Percentiles rank a stretch among this genome's conserved stretches.
phyloP scores from a whole-genome alignment of 2,329 filamentous ascomycete species.

The Pseudogymnoascus verrucosus region DNA sequence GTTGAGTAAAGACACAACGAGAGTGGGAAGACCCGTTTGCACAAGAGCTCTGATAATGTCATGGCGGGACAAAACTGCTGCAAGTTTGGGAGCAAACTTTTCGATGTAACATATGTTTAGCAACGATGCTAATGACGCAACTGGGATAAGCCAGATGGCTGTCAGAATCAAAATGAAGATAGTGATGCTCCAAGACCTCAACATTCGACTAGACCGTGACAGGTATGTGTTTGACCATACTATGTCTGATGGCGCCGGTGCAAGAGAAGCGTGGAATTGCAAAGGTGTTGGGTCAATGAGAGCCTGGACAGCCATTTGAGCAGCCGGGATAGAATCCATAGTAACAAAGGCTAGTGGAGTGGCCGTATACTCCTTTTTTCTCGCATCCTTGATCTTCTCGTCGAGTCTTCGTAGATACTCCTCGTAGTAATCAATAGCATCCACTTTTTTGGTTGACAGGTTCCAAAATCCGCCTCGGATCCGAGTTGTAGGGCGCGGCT shows the following conservation, averaged over 20 bases:
- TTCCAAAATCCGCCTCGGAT: conserved; percentile 74
- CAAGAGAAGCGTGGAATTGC: conserved; percentile 73
- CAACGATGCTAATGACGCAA: conserved; percentile 70
- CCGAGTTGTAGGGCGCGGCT: conserved; percentile 56
- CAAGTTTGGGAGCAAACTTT: conserved; percentile 58
- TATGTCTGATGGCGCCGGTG: conserved; percentile 85
- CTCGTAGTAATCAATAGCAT: conserved; percentile 92
- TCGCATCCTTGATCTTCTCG: conserved; percentile 60
- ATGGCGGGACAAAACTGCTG: conserved; percentile 58
- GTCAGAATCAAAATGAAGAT: conserved; percentile 74
- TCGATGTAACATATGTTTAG: conserved; percentile 75
- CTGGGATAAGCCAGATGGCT: conserved; percentile 78
- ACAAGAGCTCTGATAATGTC: conserved; percentile 67
- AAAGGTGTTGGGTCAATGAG: conserved; percentile 85
- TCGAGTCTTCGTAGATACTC: conserved; percentile 75
- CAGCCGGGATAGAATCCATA: conserved; percentile 88
- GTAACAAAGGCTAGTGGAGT: conserved; percentile 90
- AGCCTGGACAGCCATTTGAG: conserved; percentile 93
- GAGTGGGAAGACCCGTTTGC: conserved; percentile 78
- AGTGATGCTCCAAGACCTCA: conserved; percentile 78
- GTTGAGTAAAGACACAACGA: conserved; percentile 79
- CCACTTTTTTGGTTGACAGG: conserved; percentile 63
- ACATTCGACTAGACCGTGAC: conserved; percentile 61
- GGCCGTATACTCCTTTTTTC: conserved; percentile 67
- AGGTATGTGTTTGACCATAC: conserved; percentile 92